Evolutionary conservation across 2,329 filamentous ascomycete genomes (phyloP), one percentile per base, ranked within the genome.

Genomic region (Paraphaeosphaeria minitans): DNA sequence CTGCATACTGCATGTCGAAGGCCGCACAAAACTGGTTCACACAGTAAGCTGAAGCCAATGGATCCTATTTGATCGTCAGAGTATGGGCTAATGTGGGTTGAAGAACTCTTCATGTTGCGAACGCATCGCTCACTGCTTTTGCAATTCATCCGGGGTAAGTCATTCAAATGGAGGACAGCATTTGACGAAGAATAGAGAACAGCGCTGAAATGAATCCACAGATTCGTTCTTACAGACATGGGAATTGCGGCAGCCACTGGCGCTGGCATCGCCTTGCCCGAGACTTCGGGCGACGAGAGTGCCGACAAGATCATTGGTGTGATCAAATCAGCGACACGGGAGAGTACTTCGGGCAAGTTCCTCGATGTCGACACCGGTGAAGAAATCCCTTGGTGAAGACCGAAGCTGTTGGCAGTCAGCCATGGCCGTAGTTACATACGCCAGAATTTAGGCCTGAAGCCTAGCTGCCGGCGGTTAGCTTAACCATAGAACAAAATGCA

Each of bases 21-120:
- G 63, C 59, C 0, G 61, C 62, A 4, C 21, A 66, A 53, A 65
- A 68, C 52, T 63, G 53, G 47, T 39, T 63, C 27, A 50, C 62
- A 12, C 39, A 27, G 3, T 27, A 56, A n/a, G 35, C 3, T 16
- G n/a, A 5, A 4, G 13, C 5, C 14, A n/a, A 52, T 2, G 9
- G 7, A 31, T 6, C 24, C 22, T 9, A 52, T 19, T 24, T 6
- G 4, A 16, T 41, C 22, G n/a, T 41, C 7, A 13, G 3, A 24
- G 8, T 13, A 31, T 19, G 8, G 2, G 46, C 46, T 33, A 22
- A 48, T 14, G 3, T 16, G 27, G 21, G 8, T 24, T 10, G 8
- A 53, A 27, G 42, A 19, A 16, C 48, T 5, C 24, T 65, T 4
- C 64, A 67, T 42, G 41, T 62, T 24, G 63, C 60, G 29, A 45